phyloP scores from a whole-genome alignment of 108 stramenopile species.

The Skeletonema tropicum region DNA sequence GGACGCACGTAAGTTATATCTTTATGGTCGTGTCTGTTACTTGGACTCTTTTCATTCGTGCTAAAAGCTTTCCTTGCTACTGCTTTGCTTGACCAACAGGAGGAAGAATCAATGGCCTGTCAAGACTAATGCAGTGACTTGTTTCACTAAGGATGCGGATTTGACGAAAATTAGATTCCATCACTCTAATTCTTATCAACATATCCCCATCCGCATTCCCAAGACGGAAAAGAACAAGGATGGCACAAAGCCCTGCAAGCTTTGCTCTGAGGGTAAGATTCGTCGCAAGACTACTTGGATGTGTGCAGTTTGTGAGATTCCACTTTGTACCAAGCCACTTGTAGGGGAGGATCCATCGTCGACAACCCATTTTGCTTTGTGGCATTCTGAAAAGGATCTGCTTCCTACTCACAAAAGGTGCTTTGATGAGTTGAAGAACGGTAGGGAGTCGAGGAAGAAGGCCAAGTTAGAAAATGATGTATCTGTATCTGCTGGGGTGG shows the following conservation, averaged over 20 bases:
- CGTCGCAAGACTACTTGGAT: slow-evolving; percentile 30
- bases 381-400: slow-evolving; percentile 31
- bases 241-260: slow-evolving; percentile 23
- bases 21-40: background rate
- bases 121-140: slow-evolving; percentile 20
- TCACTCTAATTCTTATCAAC: slow-evolving; percentile 11
- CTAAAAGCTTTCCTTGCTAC: background rate
- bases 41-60: background rate
- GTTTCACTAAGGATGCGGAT: slow-evolving; percentile 25
- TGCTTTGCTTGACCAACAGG: background rate
- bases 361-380: slow-evolving; percentile 26
- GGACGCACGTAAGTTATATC: background rate
- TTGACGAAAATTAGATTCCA: slow-evolving; percentile 33
- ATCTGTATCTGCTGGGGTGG: background rate
- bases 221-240: slow-evolving; percentile 27
- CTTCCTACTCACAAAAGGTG: slow-evolving; percentile 20
- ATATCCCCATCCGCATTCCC: slow-evolving; percentile 18
- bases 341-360: slow-evolving; percentile 18
- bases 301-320: slow-evolving; percentile 22
- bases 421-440: slow-evolving; percentile 26
- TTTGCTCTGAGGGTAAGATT: slow-evolving; percentile 30
- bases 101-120: slow-evolving; percentile 28
- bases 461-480: background rate
- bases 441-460: slow-evolving; percentile 28
- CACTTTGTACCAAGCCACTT: slow-evolving; percentile 23